Evolutionary conservation across 164 flowering plant genomes (phyloP).

Genomic region (Berberis thunbergii): DNA sequence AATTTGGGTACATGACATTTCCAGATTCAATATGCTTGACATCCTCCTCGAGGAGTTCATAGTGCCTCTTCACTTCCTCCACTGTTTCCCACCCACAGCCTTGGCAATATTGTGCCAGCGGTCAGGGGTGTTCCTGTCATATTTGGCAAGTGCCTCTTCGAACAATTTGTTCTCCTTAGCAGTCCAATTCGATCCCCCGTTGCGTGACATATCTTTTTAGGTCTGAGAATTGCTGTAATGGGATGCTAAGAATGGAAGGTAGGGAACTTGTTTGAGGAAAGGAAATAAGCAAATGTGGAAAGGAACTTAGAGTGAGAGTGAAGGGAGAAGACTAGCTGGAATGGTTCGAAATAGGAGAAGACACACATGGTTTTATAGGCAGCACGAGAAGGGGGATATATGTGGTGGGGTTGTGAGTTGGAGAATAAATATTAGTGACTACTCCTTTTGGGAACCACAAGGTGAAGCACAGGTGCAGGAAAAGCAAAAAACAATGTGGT

Average conservation of each 20-base stretch:
- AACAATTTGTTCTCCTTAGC: conserved; percentile 53
- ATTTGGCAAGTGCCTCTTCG: conserved; percentile 55
- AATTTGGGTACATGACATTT: conserved; percentile 44
- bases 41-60: conserved; percentile 48
- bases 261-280: no score
- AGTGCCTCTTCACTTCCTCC: conserved; percentile 66
- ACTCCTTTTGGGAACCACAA: conserved; percentile 3
- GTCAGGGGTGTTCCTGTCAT: conserved; percentile 53
- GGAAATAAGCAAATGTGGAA: background rate
- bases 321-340: background rate
- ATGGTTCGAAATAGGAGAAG: conserved; percentile 9
- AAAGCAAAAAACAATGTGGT: background rate
- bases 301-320: background rate
- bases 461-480: background rate
- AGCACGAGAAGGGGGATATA: background rate
- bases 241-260: no score
- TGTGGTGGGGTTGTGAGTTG: conserved; percentile 10
- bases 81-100: conserved; percentile 58
- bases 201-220: conserved; percentile 14
- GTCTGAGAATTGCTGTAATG: no score
- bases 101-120: conserved; percentile 60
- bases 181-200: conserved; percentile 39
- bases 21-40: conserved; percentile 50
- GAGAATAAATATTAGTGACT: conserved; percentile 5
- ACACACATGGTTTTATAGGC: conserved; percentile 11